Percentiles rank a stretch among this genome's conserved stretches.
Evolutionary conservation across 805 yeast species (phyloP).

Genomic region (Kodamaea restingae): DNA sequence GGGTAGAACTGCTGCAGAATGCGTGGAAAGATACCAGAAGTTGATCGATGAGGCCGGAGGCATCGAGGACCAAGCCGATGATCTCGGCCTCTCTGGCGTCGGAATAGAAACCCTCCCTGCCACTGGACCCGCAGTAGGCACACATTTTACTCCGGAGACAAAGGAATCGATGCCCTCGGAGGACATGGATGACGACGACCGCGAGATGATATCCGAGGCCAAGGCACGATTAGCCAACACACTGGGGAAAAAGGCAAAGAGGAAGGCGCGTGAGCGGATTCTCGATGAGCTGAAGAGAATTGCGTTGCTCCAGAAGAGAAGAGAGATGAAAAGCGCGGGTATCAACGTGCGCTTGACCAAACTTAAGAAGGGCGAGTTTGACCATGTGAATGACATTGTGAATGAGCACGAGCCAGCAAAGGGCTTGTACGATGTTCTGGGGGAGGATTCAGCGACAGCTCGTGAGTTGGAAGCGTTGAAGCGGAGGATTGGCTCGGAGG

Average conservation of each 20-base stretch:
- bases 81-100: constrained; percentile 45
- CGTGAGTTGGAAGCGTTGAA: constrained; percentile 1
- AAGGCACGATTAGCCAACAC: constrained; percentile 87
- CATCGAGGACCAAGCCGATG: constrained; percentile 18
- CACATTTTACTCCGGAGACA: constrained; percentile 63
- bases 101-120: constrained; percentile 51
- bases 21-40: constrained; percentile 79
- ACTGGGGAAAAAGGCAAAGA: constrained; percentile 89
- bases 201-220: constrained; percentile 93
- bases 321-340: constrained; percentile 82
- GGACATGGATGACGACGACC: constrained; percentile 74
- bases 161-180: constrained; percentile 64
- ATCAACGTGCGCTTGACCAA: constrained; percentile 50
- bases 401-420: constrained; percentile 65
- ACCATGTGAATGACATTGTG: constrained; percentile 79
- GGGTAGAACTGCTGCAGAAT: constrained; percentile 82
- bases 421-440: constrained; percentile 65
- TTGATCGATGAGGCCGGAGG: constrained; percentile 50
- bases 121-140: constrained; percentile 34
- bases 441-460: constrained; percentile 41
- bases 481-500: constrained; percentile 5
- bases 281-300: constrained; percentile 73
- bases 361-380: constrained; percentile 58
- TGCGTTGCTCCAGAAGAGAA: constrained; percentile 70
- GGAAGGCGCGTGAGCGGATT: constrained; percentile 83